Percentiles rank a stretch among this genome's conserved stretches.
Conservation (phyloP, 2,329 filamentous ascomycete genomes). For the Aspergillus clavatus region DNA sequence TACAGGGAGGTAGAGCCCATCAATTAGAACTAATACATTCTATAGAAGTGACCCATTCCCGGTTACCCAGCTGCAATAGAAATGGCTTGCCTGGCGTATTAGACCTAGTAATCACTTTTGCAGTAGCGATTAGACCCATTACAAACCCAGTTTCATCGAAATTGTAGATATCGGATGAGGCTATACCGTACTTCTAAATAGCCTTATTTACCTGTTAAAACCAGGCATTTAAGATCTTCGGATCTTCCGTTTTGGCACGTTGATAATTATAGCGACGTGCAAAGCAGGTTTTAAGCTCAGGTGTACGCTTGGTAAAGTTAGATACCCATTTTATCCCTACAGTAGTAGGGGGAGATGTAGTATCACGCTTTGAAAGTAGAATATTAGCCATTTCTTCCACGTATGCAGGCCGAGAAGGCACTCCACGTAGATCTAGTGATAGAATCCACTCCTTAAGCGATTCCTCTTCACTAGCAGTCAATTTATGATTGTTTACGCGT, state of each 20-base stretch:
- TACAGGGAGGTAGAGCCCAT: constrained; percentile 6
- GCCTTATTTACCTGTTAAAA: constrained; percentile 8
- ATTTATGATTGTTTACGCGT: not conserved
- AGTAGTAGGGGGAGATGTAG: not conserved
- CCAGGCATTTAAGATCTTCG: constrained; percentile 4
- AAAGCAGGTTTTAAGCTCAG: constrained; percentile 1
- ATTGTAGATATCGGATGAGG: constrained; percentile 15
- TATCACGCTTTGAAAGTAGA: not conserved
- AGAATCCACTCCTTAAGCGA: constrained; percentile 1
- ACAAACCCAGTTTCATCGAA: constrained; percentile 13
- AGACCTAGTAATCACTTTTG: constrained; percentile 3
- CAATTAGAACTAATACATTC: constrained; percentile 8
- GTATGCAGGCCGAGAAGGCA: not conserved
- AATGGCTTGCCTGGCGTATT: constrained; percentile 1
- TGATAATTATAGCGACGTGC: constrained; percentile 3
- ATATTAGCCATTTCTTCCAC: not conserved
- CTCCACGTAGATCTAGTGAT: not conserved
- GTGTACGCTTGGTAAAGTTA: constrained; percentile 5
- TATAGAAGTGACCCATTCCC: constrained; percentile 14
- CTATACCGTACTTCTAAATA: constrained; percentile 7
- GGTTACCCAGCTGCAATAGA: constrained; percentile 12
- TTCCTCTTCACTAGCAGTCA: not conserved
- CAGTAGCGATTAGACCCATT: constrained; percentile 9
- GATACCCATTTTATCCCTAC: not conserved
- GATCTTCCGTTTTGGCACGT: constrained; percentile 5